Base-by-base conservation (phyloP, 1,139 yeast species). In the Zygosaccharomyces sapae region DNA sequence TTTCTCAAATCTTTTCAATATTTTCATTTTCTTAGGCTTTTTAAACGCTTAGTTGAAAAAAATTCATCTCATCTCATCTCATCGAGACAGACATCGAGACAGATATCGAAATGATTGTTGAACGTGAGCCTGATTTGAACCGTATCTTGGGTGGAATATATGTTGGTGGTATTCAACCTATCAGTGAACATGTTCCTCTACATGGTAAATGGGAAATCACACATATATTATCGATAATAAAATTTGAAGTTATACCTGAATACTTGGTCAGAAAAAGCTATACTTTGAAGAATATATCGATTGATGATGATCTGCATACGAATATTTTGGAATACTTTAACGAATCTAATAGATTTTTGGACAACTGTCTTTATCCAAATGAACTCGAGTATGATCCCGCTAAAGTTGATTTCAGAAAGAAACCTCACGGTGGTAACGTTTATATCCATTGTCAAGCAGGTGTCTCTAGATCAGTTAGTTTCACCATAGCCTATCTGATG, bases 361-460 rank as follows among this genome's bases (percentile, higher is more conserved):
- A 83, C 40, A 58, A 66, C 2, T 89, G 90, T 0, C 69, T 86
- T 34, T 76, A 74, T 55, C 74, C 75, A 0, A 63, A 64, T 35
- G 66, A 66, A 45, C 48, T 46, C 4, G 67, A 65, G 44, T 58
- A 61, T 38, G 52, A 55, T 46, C 66, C 66, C 8, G 48, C 57
- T 7, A 50, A 57, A 30, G 63, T 66, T 2, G 62, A 63, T 31
- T 70, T 67, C 12, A 67, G 69, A 49, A 62, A 62, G 16, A 65
- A 67, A 44, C 71, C 74, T 46, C 85, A 79, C 50, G 75, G 74
- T 1, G 71, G 71, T 35, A 61, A 62, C 8, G 70, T 84, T 0
- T 69, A 81, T 41, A 70, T 85, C 4, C 87, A 84, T 61, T 85
- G 94, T 63, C 87, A 89, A 47, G 96, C 95, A 29, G 98, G 98